Evolutionary conservation across 75 land plant genomes (phyloP), one percentile per base, ranked within the genome.

Genomic region (Larix kaempferi): DNA sequence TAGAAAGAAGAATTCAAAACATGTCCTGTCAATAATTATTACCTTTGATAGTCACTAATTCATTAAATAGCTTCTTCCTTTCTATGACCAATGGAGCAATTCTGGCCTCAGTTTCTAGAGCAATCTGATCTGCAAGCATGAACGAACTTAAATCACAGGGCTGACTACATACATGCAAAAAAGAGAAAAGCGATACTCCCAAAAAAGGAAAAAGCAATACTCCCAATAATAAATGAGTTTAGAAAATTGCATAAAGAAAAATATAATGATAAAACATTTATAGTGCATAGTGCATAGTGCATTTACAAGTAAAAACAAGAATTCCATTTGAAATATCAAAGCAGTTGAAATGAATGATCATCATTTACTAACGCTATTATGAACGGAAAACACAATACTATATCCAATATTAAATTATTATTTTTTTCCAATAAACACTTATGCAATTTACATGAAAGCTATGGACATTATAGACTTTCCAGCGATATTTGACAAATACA

Each of bases 61-160:
- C 98, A 85, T 94, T 97, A 62, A 97, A 97, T 57, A 97, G 80
- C 80, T 84, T 91, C 83, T 86, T 97, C 87, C 88, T 92, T 84
- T 97, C 98, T 80, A 78, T 77, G 67, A 89, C 81, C 74, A 97
- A 63, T 1, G 98, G 91, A 77, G 88, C 78, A 15, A 94, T 84
- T 78, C 89, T 85, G 66, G 92, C 87, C 74, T 97, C 95, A 26
- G 85, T 84, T 79, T 94, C 95, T 81, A 92, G 82, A 49, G 89
- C 95, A 77, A 79, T 91, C 76, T 88, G 90, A 89, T 97, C 99
- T 96, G 87, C 78, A 82, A 81, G 14, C 22, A 35, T 8, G 27
- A 25, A 54, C 22, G 17, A 52, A 33, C n/a, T 37, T 76, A 19
- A 78, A 29, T 29, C 29, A 66, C 5, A 58, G 60, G 19, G 19